phyloP scores from a whole-genome alignment of 805 yeast genomes.

The Deakozyma indianensis region DNA sequence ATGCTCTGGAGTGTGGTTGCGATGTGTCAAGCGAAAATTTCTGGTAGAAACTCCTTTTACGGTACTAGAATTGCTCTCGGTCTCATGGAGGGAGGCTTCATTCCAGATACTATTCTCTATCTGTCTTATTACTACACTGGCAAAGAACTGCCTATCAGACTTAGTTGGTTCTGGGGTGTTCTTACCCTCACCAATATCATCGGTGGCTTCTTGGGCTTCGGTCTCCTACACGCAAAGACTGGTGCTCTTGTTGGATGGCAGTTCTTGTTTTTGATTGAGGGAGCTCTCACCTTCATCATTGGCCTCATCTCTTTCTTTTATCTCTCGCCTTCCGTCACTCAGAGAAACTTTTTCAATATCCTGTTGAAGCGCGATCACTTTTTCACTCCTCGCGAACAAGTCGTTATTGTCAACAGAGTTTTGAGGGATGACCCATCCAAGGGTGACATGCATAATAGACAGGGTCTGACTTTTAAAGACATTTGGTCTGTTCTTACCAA shows the following conservation, averaged over 20 bases:
- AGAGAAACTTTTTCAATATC: conserved; percentile 35
- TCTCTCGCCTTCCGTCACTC: conserved; percentile 44
- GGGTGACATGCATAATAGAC: conserved; percentile 52
- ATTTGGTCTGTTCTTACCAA: conserved; percentile 30
- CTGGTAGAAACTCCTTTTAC: conserved; percentile 27
- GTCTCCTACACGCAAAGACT: conserved; percentile 26
- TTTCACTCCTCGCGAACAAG: conserved; percentile 39
- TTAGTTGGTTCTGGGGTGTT: conserved; percentile 48
- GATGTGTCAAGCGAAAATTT: conserved; percentile 34
- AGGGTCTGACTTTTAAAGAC: conserved; percentile 31
- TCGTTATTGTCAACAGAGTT: conserved; percentile 43
- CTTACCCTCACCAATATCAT: conserved; percentile 32
- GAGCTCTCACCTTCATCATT: conserved; percentile 37
- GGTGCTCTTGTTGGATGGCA: conserved; percentile 41
- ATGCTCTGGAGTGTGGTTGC: conserved; percentile 44
- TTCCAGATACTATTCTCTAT: conserved; percentile 51
- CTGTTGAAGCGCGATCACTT: conserved; percentile 31
- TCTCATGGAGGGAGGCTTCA: conserved; percentile 53
- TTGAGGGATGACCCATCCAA: conserved; percentile 49
- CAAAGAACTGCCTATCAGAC: conserved; percentile 41
- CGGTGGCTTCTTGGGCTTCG: conserved; percentile 38
- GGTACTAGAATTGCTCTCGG: conserved; percentile 40
- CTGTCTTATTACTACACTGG: conserved; percentile 51
- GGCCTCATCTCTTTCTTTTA: conserved; percentile 33
- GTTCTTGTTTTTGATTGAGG: conserved; percentile 55